Base-by-base conservation (phyloP, 495 filamentous ascomycete genomes). In the Glarea lozoyensis region DNA sequence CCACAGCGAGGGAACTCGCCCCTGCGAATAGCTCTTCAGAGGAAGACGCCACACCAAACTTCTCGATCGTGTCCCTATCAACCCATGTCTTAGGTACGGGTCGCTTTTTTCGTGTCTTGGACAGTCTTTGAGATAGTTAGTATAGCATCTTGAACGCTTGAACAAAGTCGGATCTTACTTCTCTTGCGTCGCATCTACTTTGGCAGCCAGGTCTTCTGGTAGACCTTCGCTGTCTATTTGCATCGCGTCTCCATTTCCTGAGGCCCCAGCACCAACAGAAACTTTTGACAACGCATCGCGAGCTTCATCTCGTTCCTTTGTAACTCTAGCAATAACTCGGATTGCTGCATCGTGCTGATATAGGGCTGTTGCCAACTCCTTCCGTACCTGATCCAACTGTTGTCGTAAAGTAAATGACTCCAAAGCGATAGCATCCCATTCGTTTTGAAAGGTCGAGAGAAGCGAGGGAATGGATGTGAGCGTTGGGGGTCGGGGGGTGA, bases 381-480 rank as follows among this genome's bases (percentile, higher is more conserved):
- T 89, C 54, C 89, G 72, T 20, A 86, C 92, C 56, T 94, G 87
- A 32, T 81, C 71, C 47, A 98, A 65, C 47, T 94, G 88, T 59
- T 95, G 85, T 60, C 82, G 78, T 25, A 96, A 66, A 38, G 85
- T 87, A 59, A 86, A 95, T 38, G 86, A 80, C 61, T 98, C 92
- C 15, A 98, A 67, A 21, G 88, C 84, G 20, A 96, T 60, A 9
- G 92, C 83, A 61, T 98, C 92, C 92, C 92, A 98, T 71, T 98
- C 92, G 54, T 94, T 90, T 52, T 98, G 92, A 57, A 98, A 96
- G n/a, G 86, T 82, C 29, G 83, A 84, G 46, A 98, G 84, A 18
- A 98, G 74, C n/a, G 92, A 87, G 5, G 92, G 92, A 49, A 98
- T 93, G 19, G 92, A 97, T 35, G 92, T 97, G 51, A 96, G 82